phyloP scores from a whole-genome alignment of 805 yeast genomes.

The Vanderwaltozyma yarrowii region DNA sequence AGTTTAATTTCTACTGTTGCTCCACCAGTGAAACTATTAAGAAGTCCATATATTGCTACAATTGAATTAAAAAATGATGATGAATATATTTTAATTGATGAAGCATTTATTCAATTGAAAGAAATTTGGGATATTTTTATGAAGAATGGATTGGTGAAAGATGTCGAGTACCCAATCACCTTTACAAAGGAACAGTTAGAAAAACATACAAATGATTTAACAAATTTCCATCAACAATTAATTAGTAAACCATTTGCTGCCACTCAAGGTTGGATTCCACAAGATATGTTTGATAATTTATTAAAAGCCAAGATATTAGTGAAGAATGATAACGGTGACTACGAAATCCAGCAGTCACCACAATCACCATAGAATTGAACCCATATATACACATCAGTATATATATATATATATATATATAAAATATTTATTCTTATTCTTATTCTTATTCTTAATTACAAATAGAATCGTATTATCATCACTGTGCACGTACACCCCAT shows the following conservation, averaged over 20 bases:
- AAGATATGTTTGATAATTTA: slow-evolving; percentile 73
- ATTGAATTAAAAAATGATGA: slow-evolving; percentile 46
- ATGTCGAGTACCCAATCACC: slow-evolving; percentile 47
- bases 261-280: slow-evolving; percentile 93
- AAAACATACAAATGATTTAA: slow-evolving; percentile 46
- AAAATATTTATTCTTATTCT: not conserved
- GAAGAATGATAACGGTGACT: slow-evolving; percentile 49
- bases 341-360: slow-evolving; percentile 15
- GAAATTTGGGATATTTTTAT: slow-evolving; percentile 61
- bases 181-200: slow-evolving; percentile 51
- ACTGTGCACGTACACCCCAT: too few species aligned
- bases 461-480: too few species aligned
- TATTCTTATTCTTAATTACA: not conserved
- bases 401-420: not conserved
- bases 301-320: slow-evolving; percentile 59
- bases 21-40: slow-evolving; percentile 69
- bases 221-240: slow-evolving; percentile 56
- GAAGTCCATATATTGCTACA: slow-evolving; percentile 52
- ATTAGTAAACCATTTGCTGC: slow-evolving; percentile 75
- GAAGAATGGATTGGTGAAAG: slow-evolving; percentile 44
- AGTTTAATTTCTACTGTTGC: slow-evolving; percentile 70
- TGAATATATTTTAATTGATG: slow-evolving; percentile 56
- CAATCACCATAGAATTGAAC: not conserved
- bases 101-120: slow-evolving; percentile 52
- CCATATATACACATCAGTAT: not conserved